A percentile compares a stretch with the other conserved stretches of the same genome.
phyloP scores from a whole-genome alignment of 2,329 filamentous ascomycete genomes.

The Trichoderma simmonsii region DNA sequence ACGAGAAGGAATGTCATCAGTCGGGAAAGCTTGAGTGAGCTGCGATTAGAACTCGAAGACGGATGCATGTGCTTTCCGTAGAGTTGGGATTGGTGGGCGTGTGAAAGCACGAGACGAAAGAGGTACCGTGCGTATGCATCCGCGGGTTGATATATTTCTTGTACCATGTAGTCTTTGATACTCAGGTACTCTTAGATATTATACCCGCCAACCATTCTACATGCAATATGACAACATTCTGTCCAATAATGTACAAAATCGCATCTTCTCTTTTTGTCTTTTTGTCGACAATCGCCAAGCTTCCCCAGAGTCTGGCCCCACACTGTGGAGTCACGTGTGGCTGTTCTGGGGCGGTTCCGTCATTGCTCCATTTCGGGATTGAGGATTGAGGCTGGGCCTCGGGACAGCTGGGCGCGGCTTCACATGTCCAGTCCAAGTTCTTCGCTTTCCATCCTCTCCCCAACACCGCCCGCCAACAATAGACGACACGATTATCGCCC shows the following conservation, averaged over 20 bases:
- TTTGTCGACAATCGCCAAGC: background rate
- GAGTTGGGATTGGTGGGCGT: background rate
- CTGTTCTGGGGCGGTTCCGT: constrained; percentile 10
- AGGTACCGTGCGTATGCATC: background rate
- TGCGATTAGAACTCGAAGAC: background rate
- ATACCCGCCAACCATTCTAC: background rate
- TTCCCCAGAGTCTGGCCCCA: constrained; percentile 1
- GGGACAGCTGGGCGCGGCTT: constrained; percentile 13
- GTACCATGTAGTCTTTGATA: background rate
- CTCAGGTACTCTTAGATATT: background rate
- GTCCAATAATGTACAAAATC: background rate
- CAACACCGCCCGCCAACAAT: background rate
- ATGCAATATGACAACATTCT: background rate
- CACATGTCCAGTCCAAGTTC: constrained; percentile 7
- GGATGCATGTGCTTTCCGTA: background rate
- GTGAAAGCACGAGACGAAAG: background rate
- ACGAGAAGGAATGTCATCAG: background rate
- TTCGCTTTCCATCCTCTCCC: background rate
- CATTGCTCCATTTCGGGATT: constrained; percentile 7
- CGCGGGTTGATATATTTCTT: background rate
- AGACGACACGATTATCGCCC: background rate
- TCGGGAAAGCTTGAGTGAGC: background rate
- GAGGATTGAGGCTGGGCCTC: constrained; percentile 10
- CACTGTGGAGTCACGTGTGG: constrained; percentile 14
- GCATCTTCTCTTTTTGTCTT: background rate